Base-by-base conservation (phyloP, 2,329 filamentous ascomycete genomes). In the Nectriaceae sp. region DNA sequence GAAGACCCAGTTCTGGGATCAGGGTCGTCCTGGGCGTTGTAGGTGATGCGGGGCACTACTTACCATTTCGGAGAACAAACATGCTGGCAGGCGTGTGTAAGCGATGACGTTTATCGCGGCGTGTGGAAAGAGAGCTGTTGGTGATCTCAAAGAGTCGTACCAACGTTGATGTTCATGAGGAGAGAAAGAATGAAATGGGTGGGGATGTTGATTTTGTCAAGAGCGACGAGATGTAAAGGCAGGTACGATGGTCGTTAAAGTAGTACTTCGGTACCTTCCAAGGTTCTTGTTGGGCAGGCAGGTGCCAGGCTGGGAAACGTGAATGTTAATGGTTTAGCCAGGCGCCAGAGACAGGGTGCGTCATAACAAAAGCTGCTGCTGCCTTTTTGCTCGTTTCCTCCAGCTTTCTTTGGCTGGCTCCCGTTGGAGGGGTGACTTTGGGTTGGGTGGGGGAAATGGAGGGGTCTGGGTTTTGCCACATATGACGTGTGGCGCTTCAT, bases 61-160 rank as follows among this genome's bases (percentile, higher is more conserved):
- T 61, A 70, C 68, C 67, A 60, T 70, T 70, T 55, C 68, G 64
- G 47, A 70, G 63, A 59, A 70, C 68, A 54, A 70, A 70, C 68
- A 70, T 70, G 54, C 49, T 69, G 64, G 54, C 55, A 29, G 6
- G 46, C 40, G 43, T 41, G 41, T 22, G 46, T 45, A 46, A 44
- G 49, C 36, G 41, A 19, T 5, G 22, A n/a, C 41, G 41, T 11
- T 10, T 16, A 21, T 26, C 42, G 33, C 21, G 20, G 33, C 42
- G 19, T 35, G 40, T 11, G 19, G 40, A 44, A 19, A 38, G 46
- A 37, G 42, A 21, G 19, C 8, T 21, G 10, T 8, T 8, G 37
- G 8, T 21, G 37, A 8, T 29, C 33, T 11, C 18, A 21, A 21
- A n/a, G 19, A 39, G 37, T n/a, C 37, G 37, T 18, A 8, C 13